Evolutionary conservation across 2,329 filamentous ascomycete species (phyloP).

Genomic region (Claviceps fusiformis): DNA sequence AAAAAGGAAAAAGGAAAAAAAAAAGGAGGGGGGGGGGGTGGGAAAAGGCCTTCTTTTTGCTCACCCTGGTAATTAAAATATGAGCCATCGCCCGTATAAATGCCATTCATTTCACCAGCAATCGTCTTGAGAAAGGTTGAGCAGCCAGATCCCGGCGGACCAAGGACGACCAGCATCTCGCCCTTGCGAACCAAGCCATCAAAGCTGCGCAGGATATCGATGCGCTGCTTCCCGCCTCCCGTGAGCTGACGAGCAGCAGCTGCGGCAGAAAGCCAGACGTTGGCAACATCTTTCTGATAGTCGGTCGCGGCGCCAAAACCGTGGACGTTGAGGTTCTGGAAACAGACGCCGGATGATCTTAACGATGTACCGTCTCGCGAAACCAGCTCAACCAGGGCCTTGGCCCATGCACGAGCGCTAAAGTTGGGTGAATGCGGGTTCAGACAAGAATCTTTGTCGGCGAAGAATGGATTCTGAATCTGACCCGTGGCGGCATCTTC

Average conservation of each 20-base stretch:
- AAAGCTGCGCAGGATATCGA: conserved; percentile 55
- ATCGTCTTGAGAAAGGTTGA: conserved; percentile 78
- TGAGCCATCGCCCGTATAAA: conserved; percentile 55
- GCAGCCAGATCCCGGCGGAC: conserved; percentile 61
- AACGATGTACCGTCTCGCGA: conserved; percentile 39
- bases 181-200: conserved; percentile 56
- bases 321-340: conserved; percentile 54
- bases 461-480: conserved; percentile 42
- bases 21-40: not conserved
- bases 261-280: conserved; percentile 40
- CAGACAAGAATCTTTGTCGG: conserved; percentile 33
- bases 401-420: conserved; percentile 44
- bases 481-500: conserved; percentile 8
- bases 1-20: no score
- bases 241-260: conserved; percentile 35
- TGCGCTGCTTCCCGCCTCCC: conserved; percentile 37
- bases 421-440: conserved; percentile 42
- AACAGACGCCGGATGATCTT: conserved; percentile 50
- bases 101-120: conserved; percentile 69
- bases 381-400: conserved; percentile 39
- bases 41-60: no score
- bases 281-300: conserved; percentile 55
- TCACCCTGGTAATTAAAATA: conserved; percentile 72
- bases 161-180: conserved; percentile 65
- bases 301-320: conserved; percentile 55